These are phyloP conservation scores for Tremella yokohamensis DNA, from an alignment of 768 basidiomycete species.

Conservation along the genomic window DNA sequence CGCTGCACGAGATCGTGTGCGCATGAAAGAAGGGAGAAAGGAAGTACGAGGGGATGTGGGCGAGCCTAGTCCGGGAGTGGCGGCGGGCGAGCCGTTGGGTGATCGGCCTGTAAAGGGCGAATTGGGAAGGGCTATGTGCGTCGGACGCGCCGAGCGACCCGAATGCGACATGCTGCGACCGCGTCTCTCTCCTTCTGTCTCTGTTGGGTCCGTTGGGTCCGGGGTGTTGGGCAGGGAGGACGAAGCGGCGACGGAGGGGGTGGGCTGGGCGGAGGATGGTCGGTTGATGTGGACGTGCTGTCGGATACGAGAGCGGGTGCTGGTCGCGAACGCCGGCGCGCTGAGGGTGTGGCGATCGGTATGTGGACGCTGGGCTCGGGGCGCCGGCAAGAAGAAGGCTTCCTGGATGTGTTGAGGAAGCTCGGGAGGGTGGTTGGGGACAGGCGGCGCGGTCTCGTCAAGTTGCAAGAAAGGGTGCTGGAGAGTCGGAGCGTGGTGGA, in stretches of 20 bases:
- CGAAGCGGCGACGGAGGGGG: background rate
- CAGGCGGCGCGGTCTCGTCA: background rate
- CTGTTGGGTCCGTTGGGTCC: background rate
- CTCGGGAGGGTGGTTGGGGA: background rate
- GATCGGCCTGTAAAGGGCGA: constrained; percentile 12
- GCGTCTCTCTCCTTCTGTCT: background rate
- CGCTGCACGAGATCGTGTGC: constrained; percentile 38
- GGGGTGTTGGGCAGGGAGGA: background rate
- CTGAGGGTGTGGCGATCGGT: no score
- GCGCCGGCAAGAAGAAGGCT: background rate
- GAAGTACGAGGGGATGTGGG: constrained; percentile 44
- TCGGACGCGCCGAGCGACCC: constrained; percentile 25
- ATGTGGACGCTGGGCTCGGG: no score
- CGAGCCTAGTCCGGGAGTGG: constrained; percentile 24
- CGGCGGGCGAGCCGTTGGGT: constrained; percentile 23
- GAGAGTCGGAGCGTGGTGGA: background rate
- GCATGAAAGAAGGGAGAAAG: constrained; percentile 47
- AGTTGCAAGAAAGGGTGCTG: background rate
- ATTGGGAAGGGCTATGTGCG: constrained; percentile 41
- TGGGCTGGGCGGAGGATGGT: background rate
- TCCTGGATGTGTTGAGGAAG: background rate
- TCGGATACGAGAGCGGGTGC: background rate
- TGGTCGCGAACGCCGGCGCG: constrained; percentile 1
- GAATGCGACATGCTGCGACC: constrained; percentile 28
- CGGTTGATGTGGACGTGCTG: background rate